Percentiles rank a stretch among this genome's conserved stretches.
Conservation (phyloP, 768 basidiomycete genomes). For the Suillus americanus region DNA sequence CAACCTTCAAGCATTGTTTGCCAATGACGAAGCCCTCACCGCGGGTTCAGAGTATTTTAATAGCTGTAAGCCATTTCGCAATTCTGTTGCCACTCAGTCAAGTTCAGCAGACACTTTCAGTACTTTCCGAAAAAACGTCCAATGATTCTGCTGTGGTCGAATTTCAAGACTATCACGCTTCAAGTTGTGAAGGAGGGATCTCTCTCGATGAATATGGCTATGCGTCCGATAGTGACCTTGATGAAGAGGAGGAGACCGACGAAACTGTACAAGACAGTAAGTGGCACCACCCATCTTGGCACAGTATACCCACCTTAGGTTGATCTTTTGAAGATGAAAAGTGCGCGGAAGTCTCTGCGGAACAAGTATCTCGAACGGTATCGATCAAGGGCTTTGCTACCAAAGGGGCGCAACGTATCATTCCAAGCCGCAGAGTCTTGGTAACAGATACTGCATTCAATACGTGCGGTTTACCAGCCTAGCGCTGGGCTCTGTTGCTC, state of each 20-base stretch:
- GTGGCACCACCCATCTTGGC: background rate
- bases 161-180: conserved; percentile 2
- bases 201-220: conserved; percentile 19
- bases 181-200: background rate
- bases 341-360: background rate
- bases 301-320: background rate
- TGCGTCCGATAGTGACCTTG: conserved; percentile 24
- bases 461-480: conserved; percentile 4
- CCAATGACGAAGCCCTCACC: conserved; percentile 15
- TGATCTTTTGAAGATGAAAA: background rate
- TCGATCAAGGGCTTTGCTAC: background rate
- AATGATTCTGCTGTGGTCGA: conserved; percentile 8
- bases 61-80: conserved; percentile 10
- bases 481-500: background rate
- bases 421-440: conserved; percentile 6
- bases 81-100: background rate
- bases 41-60: conserved; percentile 18
- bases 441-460: conserved; percentile 13
- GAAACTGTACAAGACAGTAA: background rate
- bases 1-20: conserved; percentile 15
- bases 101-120: background rate
- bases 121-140: background rate
- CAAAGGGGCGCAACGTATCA: background rate
- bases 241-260: conserved; percentile 13
- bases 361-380: background rate